Conservation (phyloP, 2,329 filamentous ascomycete species). For the Cercospora sesami region DNA sequence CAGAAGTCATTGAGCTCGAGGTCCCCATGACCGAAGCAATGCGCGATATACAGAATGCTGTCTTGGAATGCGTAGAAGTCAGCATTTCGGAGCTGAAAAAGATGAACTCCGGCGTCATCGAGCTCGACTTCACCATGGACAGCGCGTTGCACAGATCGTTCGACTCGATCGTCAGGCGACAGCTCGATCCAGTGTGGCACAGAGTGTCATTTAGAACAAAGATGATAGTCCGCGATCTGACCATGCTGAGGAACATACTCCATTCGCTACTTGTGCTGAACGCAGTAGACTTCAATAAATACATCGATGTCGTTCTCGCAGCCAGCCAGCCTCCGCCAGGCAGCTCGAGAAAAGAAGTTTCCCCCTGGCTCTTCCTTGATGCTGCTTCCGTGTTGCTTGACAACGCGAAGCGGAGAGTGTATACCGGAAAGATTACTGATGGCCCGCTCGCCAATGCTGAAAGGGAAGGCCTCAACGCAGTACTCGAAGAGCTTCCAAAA, state of each 20-base stretch:
- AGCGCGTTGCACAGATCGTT: slow-evolving; percentile 91
- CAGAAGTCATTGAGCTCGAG: slow-evolving; percentile 95
- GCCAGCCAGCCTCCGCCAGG: slow-evolving; percentile 86
- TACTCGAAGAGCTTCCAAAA: slow-evolving; percentile 92
- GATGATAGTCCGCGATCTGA: slow-evolving; percentile 88
- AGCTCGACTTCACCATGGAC: slow-evolving; percentile 96
- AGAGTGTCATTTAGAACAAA: slow-evolving; percentile 91
- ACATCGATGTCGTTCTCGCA: slow-evolving; percentile 89
- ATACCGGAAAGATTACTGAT: slow-evolving; percentile 68
- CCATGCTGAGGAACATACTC: slow-evolving; percentile 77
- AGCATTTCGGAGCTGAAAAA: slow-evolving; percentile 94
- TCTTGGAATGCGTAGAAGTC: slow-evolving; percentile 93
- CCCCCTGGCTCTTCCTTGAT: slow-evolving; percentile 94
- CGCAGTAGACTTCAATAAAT: slow-evolving; percentile 85
- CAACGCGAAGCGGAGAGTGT: slow-evolving; percentile 83
- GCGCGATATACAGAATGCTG: slow-evolving; percentile 88
- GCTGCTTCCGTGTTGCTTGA: slow-evolving; percentile 93
- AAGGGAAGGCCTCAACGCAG: slow-evolving; percentile 68
- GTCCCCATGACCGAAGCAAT: slow-evolving; percentile 94
- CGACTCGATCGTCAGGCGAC: slow-evolving; percentile 80
- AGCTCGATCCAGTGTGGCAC: slow-evolving; percentile 96
- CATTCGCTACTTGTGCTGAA: slow-evolving; percentile 82
- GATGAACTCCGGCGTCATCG: slow-evolving; percentile 75
- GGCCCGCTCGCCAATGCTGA: slow-evolving; percentile 54
- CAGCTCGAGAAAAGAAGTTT: slow-evolving; percentile 82